These are phyloP conservation scores for Tricholoma saponaceum DNA, from an alignment of 768 basidiomycete species.

Conservation along the genomic window DNA sequence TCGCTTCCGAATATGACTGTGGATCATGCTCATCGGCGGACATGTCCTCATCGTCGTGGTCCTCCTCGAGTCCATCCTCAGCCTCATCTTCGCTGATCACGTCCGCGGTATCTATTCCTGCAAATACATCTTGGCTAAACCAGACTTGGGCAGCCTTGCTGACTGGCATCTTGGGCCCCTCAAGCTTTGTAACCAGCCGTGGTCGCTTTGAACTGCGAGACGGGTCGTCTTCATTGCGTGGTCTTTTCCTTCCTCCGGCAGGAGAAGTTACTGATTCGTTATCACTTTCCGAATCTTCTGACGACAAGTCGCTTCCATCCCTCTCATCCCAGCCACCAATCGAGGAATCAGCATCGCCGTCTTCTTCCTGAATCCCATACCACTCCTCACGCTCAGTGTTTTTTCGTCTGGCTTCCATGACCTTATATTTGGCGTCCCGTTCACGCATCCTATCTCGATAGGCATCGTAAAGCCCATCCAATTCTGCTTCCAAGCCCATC, in stretches of 20 bases:
- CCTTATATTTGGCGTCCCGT: slow-evolving; percentile 84
- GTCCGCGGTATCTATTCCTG: slow-evolving; percentile 48
- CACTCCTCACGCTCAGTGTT: slow-evolving; percentile 78
- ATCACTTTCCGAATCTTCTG: slow-evolving; percentile 52
- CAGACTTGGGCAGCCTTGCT: slow-evolving; percentile 77
- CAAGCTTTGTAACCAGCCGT: slow-evolving; percentile 48
- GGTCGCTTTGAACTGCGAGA: slow-evolving; percentile 42
- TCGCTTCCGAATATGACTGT: slow-evolving; percentile 15
- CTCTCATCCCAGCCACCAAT: slow-evolving; percentile 71
- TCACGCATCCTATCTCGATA: slow-evolving; percentile 80
- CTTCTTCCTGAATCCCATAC: slow-evolving; percentile 58
- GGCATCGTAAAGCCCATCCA: slow-evolving; percentile 85
- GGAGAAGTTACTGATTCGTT: slow-evolving; percentile 16
- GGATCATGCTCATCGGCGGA: slow-evolving; percentile 16
- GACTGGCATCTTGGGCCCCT: slow-evolving; percentile 27
- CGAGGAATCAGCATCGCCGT: slow-evolving; percentile 37
- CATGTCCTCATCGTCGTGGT: slow-evolving; percentile 21
- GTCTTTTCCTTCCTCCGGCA: slow-evolving; percentile 38
- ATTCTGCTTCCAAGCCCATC: slow-evolving; percentile 69
- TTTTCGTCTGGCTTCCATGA: slow-evolving; percentile 69
- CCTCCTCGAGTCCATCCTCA: slow-evolving; percentile 25
- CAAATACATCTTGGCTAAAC: slow-evolving; percentile 94
- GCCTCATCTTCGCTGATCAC: slow-evolving; percentile 18
- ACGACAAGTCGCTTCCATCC: slow-evolving; percentile 38
- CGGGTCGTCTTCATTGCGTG: slow-evolving; percentile 26